These are phyloP conservation scores for Ogataea wickerhamii DNA, from an alignment of 805 yeast genomes.

Conservation along the genomic window DNA sequence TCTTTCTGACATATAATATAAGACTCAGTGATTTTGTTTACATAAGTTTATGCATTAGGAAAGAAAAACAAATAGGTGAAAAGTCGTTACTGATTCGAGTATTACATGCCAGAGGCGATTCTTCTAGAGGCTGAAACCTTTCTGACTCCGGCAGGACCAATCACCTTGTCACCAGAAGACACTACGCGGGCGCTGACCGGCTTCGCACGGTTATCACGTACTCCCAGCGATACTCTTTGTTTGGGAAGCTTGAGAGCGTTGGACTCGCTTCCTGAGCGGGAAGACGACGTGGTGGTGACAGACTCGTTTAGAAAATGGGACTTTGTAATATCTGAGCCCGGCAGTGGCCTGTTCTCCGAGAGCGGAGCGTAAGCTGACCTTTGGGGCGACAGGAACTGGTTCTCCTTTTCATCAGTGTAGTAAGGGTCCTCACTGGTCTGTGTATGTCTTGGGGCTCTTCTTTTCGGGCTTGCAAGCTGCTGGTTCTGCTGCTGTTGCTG, in stretches of 20 bases:
- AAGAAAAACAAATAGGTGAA: too few species aligned
- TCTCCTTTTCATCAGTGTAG: conserved; percentile 12
- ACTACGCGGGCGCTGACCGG: conserved; percentile 22
- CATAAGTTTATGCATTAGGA: too few species aligned
- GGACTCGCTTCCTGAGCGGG: conserved; percentile 21
- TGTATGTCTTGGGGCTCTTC: conserved; percentile 13
- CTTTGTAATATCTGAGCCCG: conserved; percentile 2
- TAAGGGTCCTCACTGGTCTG: conserved; percentile 33
- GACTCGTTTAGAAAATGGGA: conserved; percentile 42
- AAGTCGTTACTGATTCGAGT: too few species aligned
- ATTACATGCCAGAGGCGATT: conserved; percentile 20
- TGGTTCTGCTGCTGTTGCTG: conserved; percentile 16
- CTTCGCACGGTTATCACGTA: conserved; percentile 18
- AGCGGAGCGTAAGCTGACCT: conserved; percentile 10
- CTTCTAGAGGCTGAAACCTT: conserved; percentile 32
- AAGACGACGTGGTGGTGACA: conserved; percentile 42
- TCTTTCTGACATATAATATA: too few species aligned
- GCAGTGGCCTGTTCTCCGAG: conserved; percentile 20
- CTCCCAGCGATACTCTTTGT: conserved; percentile 25
- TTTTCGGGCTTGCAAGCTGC: conserved; percentile 24
- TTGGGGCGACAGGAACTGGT: conserved; percentile 1
- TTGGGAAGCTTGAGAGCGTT: conserved; percentile 25
- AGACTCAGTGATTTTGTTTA: too few species aligned
- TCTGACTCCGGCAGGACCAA: conserved; percentile 36
- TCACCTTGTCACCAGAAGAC: conserved; percentile 28